Base-by-base conservation (phyloP, 192 early-diverging fungal species). In the Allomyces macrogynus region DNA sequence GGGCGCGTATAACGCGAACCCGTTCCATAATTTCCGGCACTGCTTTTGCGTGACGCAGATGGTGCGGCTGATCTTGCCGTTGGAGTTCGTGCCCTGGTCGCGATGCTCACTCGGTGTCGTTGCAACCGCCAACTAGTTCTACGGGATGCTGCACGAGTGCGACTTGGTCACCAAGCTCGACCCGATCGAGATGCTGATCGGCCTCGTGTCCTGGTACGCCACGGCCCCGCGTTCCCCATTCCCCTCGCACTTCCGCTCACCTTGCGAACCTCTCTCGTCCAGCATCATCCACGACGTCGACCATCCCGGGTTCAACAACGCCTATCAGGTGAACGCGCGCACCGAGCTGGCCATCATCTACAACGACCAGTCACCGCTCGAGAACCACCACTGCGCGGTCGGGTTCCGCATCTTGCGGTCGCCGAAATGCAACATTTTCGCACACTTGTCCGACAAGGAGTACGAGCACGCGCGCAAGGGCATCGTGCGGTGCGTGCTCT, bases 281-380 rank as follows among this genome's bases (percentile, higher is more conserved):
- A 57, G 49, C 49, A 57, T 57, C 5, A 57, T 57, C 49, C 49
- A 57, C 49, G 49, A 57, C 49, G 20, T 57, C 20, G 49, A 57
- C 49, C 49, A 87, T 86, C 92, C 93, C 9, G 93, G 93, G 20
- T 72, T 86, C 32, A 94, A 93, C 77, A 97, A 97, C 65, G 75
- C 91, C 7, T 97, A 86, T 67, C 87, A 95, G 74, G 85, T 89
- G 32, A 91, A 95, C 72, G 81, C 89, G 18, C 75, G 85, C 64
- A 87, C 92, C 14, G 81, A 87, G 1, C 64, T 91, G 4, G 88
- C 89, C 0, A 71, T 74, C 49, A 70, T 71, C 61, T 93, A 91
- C 68, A 83, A 86, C 61, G 82, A 90, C 66, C 71, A 73, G 26
- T 92, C 92, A 12, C 88, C 94, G 0, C 80, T 97, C 9, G 93